Evolutionary conservation across 2,329 filamentous ascomycete species (phyloP).

Genomic region (Cucurbitaria berberidis): DNA sequence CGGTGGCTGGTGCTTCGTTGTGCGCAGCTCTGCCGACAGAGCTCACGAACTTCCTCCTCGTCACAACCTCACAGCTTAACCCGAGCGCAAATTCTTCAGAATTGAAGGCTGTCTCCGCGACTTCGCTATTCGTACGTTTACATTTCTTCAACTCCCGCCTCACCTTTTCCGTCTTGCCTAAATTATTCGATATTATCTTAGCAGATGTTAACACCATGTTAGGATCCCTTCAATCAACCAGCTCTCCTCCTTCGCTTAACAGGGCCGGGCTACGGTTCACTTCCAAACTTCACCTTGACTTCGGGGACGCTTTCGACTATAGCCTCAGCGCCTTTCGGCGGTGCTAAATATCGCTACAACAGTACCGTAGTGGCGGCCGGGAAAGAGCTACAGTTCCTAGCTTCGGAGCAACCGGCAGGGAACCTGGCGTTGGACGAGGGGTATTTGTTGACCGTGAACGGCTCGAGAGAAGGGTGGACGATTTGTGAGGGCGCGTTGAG

Average conservation of each 20-base stretch:
- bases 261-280: constrained; percentile 46
- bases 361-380: constrained; percentile 35
- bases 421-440: constrained; percentile 45
- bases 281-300: constrained; percentile 49
- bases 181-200: neutral
- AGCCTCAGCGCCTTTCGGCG: constrained; percentile 34
- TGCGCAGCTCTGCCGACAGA: constrained; percentile 19
- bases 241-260: constrained; percentile 49
- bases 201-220: neutral
- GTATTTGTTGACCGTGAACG: constrained; percentile 48
- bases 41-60: constrained; percentile 46
- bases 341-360: constrained; percentile 39
- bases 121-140: constrained; percentile 44
- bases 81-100: constrained; percentile 34
- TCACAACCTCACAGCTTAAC: constrained; percentile 45
- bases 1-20: constrained; percentile 3
- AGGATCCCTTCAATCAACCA: constrained; percentile 44
- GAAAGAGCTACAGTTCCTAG: constrained; percentile 41
- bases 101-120: constrained; percentile 47
- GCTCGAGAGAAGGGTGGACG: constrained; percentile 47
- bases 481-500: constrained; percentile 45
- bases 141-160: neutral
- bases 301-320: constrained; percentile 42
- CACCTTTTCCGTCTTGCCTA: neutral
- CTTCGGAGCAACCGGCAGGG: constrained; percentile 35